Percentiles rank a stretch among this genome's conserved stretches.
Evolutionary conservation across 2,329 filamentous ascomycete species (phyloP).

Genomic region (Metarhizium humberi): DNA sequence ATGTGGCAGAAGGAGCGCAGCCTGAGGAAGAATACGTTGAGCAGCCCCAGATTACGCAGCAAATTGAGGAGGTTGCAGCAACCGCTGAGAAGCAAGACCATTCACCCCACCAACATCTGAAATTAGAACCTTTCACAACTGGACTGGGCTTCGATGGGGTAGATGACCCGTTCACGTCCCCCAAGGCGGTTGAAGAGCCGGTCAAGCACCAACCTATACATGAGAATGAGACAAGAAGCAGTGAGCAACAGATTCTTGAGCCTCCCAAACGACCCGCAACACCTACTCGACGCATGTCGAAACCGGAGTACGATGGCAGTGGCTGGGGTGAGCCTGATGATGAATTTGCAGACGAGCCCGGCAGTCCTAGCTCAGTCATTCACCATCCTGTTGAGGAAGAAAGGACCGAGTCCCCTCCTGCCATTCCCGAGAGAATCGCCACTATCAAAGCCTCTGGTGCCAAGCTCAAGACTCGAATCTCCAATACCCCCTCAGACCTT

Average conservation of each 20-base stretch:
- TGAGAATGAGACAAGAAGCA: constrained; percentile 8
- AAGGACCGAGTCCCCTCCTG: constrained; percentile 46
- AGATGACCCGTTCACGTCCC: neutral
- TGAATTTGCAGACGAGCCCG: constrained; percentile 48
- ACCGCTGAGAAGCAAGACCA: constrained; percentile 6
- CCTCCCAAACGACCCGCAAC: constrained; percentile 35
- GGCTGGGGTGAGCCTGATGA: constrained; percentile 48
- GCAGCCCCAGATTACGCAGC: neutral
- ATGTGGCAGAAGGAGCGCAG: constrained; percentile 22
- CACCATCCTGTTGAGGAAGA: constrained; percentile 55
- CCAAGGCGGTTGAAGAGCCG: neutral
- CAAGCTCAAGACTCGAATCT: constrained; percentile 80
- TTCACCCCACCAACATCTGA: constrained; percentile 11
- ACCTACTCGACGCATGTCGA: constrained; percentile 41
- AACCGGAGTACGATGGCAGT: constrained; percentile 54
- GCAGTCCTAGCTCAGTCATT: constrained; percentile 85
- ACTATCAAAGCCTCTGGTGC: constrained; percentile 85
- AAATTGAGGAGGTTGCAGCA: neutral
- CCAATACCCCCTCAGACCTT: constrained; percentile 77
- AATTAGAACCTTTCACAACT: constrained; percentile 17
- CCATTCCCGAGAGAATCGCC: constrained; percentile 71
- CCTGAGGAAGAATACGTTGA: neutral
- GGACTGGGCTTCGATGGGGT: constrained; percentile 21
- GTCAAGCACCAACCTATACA: constrained; percentile 8
- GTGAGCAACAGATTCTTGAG: constrained; percentile 27